phyloP scores from a whole-genome alignment of 768 basidiomycete species.

The Boletus coccyginus region DNA sequence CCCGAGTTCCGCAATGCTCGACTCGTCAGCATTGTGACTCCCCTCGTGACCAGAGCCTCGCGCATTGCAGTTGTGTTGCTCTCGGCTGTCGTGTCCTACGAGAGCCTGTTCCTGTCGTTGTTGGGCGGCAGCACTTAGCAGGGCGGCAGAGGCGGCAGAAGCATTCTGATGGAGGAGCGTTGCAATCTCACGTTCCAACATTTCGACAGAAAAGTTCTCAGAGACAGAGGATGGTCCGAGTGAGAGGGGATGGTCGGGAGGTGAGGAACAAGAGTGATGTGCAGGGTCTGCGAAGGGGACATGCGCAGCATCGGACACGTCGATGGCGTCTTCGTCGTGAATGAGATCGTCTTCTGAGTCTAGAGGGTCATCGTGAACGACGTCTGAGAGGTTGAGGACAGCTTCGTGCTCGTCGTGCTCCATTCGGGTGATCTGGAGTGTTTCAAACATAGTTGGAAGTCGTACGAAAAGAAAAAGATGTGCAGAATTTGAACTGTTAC shows the following conservation, averaged over 20 bases:
- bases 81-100: slow-evolving; percentile 36
- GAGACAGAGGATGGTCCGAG: slow-evolving; percentile 39
- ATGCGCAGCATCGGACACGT: slow-evolving; percentile 32
- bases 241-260: slow-evolving; percentile 33
- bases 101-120: slow-evolving; percentile 53
- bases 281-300: slow-evolving; percentile 22
- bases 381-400: slow-evolving; percentile 75
- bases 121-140: slow-evolving; percentile 64
- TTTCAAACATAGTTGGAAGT: too few species aligned
- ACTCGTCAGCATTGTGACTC: slow-evolving; percentile 15
- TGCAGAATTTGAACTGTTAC: neutral
- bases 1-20: slow-evolving; percentile 39
- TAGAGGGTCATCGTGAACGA: slow-evolving; percentile 77
- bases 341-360: slow-evolving; percentile 50
- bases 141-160: slow-evolving; percentile 62
- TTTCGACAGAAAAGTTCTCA: slow-evolving; percentile 62
- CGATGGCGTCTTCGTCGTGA: slow-evolving; percentile 27
- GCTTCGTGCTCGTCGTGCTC: slow-evolving; percentile 57
- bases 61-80: slow-evolving; percentile 18
- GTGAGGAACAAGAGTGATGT: slow-evolving; percentile 15
- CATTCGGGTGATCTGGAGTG: slow-evolving; percentile 29
- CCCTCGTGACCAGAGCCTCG: slow-evolving; percentile 12
- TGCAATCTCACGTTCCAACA: slow-evolving; percentile 77
- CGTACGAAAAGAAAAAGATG: neutral
- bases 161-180: slow-evolving; percentile 73